These are phyloP conservation scores for Gastrolobium bilobum DNA, from an alignment of 306 rosid genomes.

Conservation along the genomic window DNA sequence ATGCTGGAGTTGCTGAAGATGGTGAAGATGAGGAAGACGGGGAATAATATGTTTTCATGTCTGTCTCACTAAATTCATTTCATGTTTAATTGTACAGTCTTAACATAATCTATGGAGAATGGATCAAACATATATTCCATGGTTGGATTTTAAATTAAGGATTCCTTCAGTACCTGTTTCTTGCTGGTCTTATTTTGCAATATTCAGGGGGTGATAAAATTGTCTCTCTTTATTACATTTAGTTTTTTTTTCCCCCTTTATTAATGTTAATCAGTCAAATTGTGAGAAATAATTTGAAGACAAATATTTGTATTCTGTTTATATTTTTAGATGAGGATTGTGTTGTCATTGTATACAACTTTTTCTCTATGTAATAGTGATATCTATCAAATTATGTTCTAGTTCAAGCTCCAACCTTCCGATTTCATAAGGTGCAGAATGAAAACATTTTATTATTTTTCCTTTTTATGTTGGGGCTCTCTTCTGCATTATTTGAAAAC, in stretches of 20 bases:
- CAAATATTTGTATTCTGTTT: constrained; percentile 36
- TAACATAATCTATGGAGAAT: constrained; percentile 43
- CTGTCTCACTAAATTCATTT: constrained; percentile 40
- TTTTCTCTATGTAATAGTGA: not conserved
- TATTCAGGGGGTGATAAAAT: constrained; percentile 29
- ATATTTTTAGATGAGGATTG: constrained; percentile 22
- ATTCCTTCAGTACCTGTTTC: constrained; percentile 34
- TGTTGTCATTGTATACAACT: constrained; percentile 18
- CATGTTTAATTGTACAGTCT: constrained; percentile 58
- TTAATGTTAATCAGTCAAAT: constrained; percentile 3
- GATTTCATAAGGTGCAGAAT: not conserved
- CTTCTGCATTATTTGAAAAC: not conserved
- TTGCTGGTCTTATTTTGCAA: constrained; percentile 33
- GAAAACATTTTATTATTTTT: too few relatives aligned
- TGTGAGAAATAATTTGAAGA: constrained; percentile 33
- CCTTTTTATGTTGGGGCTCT: not conserved
- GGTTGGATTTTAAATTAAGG: constrained; percentile 50
- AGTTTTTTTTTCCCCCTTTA: not conserved
- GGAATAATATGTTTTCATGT: constrained; percentile 23
- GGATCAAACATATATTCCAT: constrained; percentile 41
- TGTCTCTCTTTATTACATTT: not conserved
- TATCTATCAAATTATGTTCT: not conserved
- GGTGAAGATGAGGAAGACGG: constrained; percentile 62
- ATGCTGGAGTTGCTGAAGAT: constrained; percentile 64
- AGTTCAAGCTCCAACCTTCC: not conserved